Evolutionary conservation across 768 basidiomycete genomes (phyloP), one percentile per base, ranked within the genome.

Genomic region (Russula earlei): DNA sequence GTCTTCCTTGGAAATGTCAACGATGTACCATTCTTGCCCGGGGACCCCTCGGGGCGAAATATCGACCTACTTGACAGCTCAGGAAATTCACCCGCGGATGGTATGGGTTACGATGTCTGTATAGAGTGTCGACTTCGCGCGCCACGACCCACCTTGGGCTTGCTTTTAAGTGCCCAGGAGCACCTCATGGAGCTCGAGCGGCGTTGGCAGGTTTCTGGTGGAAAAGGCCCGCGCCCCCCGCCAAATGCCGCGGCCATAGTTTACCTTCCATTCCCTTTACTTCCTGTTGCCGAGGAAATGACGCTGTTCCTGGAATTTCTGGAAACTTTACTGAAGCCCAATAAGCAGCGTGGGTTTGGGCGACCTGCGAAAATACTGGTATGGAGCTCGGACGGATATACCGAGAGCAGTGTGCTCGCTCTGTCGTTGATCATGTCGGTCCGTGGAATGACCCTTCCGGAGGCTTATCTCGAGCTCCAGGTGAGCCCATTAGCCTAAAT

Each of bases 401-500:
- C 95, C 22, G 94, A 97, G 69, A 87, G 89, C 10, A 87, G 86
- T 24, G 83, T 94, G 6, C 82, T 91, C 50, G 93, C 92, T 20
- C 75, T 97, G 51, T 82, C 82, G 60, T 79, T 95, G 49, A 73
- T 96, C 59, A 97, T 98, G 93, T 81, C 80, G 24, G 71, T 83
- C 50, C 80, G 79, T 54, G 72, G 73, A 19, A 70, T 87, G 34
- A 70, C 75, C 47, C 77, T 96, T 8, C 90, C 93, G 9, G 91
- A 94, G 67, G 95, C 93, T 7, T 97, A 95, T 72, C 74, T 97
- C 31, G 85, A 91, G 67, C 78, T 98, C 60, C 95, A 98, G 71
- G 61, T 60, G 47, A 40, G 59, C 36, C 6, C 15, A 67, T 72
- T 14, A 46, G 66, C 17, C 59, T 65, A 20, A 22, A 25, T n/a